Evolutionary conservation across 2,329 filamentous ascomycete species (phyloP).

Genomic region (Neopestalotiopsis sp.): DNA sequence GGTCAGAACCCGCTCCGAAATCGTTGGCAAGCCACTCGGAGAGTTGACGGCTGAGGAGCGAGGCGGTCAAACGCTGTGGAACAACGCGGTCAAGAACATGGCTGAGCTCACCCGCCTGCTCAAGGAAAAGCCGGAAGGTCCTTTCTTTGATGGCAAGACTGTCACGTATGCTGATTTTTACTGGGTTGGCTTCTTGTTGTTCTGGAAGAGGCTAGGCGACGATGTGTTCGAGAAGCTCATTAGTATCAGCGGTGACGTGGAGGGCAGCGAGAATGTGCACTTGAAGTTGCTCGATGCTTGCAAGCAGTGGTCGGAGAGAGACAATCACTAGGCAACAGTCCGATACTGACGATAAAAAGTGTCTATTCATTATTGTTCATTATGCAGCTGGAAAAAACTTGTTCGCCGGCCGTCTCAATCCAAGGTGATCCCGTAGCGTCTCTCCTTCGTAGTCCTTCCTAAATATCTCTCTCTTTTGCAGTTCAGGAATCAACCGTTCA

Average conservation of each 20-base stretch:
- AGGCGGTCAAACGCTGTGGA: constrained; percentile 53
- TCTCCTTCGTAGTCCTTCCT: constrained; percentile 55
- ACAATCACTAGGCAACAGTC: constrained; percentile 36
- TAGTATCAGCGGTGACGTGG: constrained; percentile 41
- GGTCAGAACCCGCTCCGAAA: constrained; percentile 51
- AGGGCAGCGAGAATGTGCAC: constrained; percentile 34
- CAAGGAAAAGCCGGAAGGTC: constrained; percentile 59
- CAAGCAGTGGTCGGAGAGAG: constrained; percentile 46
- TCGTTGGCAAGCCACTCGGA: constrained; percentile 57
- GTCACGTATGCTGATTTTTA: constrained; percentile 64
- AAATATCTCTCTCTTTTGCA: constrained; percentile 56
- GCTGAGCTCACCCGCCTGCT: constrained; percentile 49
- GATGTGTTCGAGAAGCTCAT: constrained; percentile 41
- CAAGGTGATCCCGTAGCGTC: constrained; percentile 59
- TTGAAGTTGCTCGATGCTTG: constrained; percentile 44
- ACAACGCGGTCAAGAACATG: constrained; percentile 42
- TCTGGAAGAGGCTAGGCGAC: constrained; percentile 39
- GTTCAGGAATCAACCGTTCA: constrained; percentile 51
- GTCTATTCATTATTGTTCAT: not conserved
- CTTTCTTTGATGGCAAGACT: constrained; percentile 64
- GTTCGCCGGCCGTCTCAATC: constrained; percentile 51
- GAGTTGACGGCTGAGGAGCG: constrained; percentile 53
- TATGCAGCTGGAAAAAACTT: constrained; percentile 35
- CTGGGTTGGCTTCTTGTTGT: constrained; percentile 50
- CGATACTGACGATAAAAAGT: not conserved